Base-by-base conservation (phyloP, 192 early-diverging fungal species). In the Coemansia javaensis region DNA sequence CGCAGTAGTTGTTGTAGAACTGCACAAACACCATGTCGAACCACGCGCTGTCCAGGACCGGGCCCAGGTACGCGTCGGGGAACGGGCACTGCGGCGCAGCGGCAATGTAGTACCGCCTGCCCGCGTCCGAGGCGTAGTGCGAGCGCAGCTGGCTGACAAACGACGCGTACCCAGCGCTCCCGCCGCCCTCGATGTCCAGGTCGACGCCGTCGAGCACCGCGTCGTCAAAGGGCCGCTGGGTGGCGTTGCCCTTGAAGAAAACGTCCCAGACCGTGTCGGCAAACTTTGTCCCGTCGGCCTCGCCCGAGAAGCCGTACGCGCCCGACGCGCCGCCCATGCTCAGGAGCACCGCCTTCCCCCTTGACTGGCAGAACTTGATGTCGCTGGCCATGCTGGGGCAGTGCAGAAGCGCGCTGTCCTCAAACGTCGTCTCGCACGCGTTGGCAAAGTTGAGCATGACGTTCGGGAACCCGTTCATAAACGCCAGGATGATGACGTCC, bases 1-100 rank as follows among this genome's bases (percentile, higher is more conserved):
- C 78, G 44, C 83, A 85, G 36, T 75, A 80, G 66, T 85, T 85
- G 69, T 85, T 85, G 70, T 86, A 86, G 65, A 84, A 85, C 50
- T 85, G 84, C 13, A 84, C 72, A 44, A 59, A 79, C 10, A 84
- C 79, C 54, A 82, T 61, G 59, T 85, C 84, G 42, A 85, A 79
- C 77, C 77, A 80, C 1, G 76, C 77, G 20, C 64, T 66, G 32
- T 79, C 71, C 36, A 85, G 52, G 0, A 78, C 71, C 11, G 70
- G 67, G 6, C 69, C 69, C 0, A 81, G 56, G 28, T 79, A 75
- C 3, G 71, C 44, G 23, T 84, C 82, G 0, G 80, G 84, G 42
- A 56, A 83, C 0, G 77, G 77, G 44, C 84, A 85, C 40, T 85
- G 82, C 1, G 84, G 84, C 3, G 82, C 84, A 4, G 73, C 77